phyloP scores from a whole-genome alignment of 164 flowering plant species.

The Amborella trichopoda region DNA sequence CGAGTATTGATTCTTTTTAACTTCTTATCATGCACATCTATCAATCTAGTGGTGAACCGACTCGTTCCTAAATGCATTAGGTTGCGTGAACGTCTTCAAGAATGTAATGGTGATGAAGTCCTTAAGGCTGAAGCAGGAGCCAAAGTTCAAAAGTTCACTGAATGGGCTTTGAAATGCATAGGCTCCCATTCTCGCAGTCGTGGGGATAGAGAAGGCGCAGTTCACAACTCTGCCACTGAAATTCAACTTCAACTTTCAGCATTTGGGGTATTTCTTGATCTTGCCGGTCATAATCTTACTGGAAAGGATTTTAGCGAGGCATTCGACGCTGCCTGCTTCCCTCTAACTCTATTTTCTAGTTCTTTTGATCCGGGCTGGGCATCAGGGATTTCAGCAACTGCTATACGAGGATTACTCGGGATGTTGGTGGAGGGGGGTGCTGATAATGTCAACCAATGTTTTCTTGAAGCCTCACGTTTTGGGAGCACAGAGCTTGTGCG shows the following conservation, averaged over 20 bases:
- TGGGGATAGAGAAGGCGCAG: constrained; percentile 45
- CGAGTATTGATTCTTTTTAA: no score
- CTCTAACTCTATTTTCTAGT: constrained; percentile 91
- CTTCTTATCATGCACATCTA: no score
- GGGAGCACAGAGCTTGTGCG: constrained; percentile 97
- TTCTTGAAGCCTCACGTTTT: constrained; percentile 94
- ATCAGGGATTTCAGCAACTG: constrained; percentile 80
- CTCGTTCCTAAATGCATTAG: no score
- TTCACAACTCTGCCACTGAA: constrained; percentile 53
- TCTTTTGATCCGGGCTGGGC: constrained; percentile 98
- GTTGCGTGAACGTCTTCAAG: constrained; percentile 89
- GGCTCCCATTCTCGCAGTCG: constrained; percentile 82
- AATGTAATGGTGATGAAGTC: constrained; percentile 88
- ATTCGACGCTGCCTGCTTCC: constrained; percentile 96
- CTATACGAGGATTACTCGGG: constrained; percentile 66
- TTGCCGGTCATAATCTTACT: constrained; percentile 80
- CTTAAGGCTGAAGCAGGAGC: constrained; percentile 93
- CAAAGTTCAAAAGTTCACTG: constrained; percentile 92
- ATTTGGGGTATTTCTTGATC: constrained; percentile 76
- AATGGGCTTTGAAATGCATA: constrained; percentile 94
- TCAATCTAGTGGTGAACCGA: no score
- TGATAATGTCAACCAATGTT: constrained; percentile 93
- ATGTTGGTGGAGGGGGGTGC: constrained; percentile 96
- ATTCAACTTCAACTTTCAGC: constrained; percentile 83
- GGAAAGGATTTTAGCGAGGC: constrained; percentile 97